Base-by-base conservation (phyloP, 1,139 yeast genomes). In the Magnusiomyces ingens region DNA sequence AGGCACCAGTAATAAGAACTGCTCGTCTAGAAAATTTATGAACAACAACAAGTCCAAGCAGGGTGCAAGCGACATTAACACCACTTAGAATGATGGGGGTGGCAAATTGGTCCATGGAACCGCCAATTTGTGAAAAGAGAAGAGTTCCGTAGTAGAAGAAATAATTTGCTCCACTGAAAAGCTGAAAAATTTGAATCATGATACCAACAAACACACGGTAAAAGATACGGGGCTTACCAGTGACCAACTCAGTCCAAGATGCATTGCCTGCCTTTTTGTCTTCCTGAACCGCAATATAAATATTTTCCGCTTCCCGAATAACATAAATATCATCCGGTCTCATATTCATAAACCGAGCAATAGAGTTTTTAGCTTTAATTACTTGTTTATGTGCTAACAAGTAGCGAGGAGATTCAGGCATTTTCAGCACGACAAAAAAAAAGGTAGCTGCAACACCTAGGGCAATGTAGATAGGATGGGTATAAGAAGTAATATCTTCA, bases 351-450 rank as follows among this genome's bases (percentile, higher is more conserved):
- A 84, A 76, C 58, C 73, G 78, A 38, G 88, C 80, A 62, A 88
- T 69, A 17, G 88, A 74, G 58, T 68, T 64, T 70, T 76, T 77
- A 36, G 93, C 93, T 54, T 77, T 78, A 32, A 76, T 86, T 52
- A 80, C 70, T 57, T 71, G 71, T 57, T 76, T 80, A 51, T 67
- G 71, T 58, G 80, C 78, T 57, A 84, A 76, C 67, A 77, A 76
- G 71, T 71, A 86, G 72, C 94, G 79, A 62, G 94, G 91, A 43
- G 91, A 81, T 71, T 86, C 94, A 55, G 94, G 94, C 70, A 84
- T 79, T 63, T 82, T 73, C 50, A 76, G 61, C 80, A 85, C 79
- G 67, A 87, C 93, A 49, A 67, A 60, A 49, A 73, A 62, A 38
- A 71, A 62, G 21, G 74, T 60, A 57, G 70, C 53, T 13, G 78